Conservation (phyloP, 441 rosid species). For the Aquilaria agallochum region DNA sequence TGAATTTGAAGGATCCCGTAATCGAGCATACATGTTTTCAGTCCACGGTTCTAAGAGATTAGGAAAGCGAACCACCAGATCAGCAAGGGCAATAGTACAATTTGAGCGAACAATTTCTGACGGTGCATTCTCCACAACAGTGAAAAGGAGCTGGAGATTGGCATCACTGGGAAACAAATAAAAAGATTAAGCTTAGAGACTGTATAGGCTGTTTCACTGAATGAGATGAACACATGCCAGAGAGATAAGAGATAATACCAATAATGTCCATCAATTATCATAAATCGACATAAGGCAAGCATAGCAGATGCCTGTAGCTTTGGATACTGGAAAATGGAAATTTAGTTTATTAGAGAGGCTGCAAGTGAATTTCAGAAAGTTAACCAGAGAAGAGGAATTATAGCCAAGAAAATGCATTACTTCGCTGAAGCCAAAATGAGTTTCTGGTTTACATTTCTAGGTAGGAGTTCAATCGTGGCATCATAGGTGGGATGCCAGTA, state of each 20-base stretch:
- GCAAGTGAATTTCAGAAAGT: no score
- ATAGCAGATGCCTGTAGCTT: slow-evolving; percentile 92
- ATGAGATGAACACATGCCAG: no score
- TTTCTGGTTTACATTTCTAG: no score
- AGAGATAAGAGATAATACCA: slow-evolving; percentile 44
- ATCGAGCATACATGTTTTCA: slow-evolving; percentile 86
- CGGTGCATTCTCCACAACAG: slow-evolving; percentile 91
- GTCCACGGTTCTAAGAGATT: slow-evolving; percentile 98
- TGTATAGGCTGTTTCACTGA: no score
- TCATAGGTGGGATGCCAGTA: no score
- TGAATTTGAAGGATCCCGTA: slow-evolving; percentile 72
- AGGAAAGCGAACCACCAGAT: slow-evolving; percentile 97
- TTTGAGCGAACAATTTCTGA: slow-evolving; percentile 95
- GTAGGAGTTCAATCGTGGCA: no score
- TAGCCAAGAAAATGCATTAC: no score
- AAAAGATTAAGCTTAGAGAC: slow-evolving; percentile 21
- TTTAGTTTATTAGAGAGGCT: not conserved
- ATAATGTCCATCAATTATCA: slow-evolving; percentile 88
- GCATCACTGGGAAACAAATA: slow-evolving; percentile 57
- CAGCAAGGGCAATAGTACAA: slow-evolving; percentile 96
- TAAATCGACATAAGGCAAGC: slow-evolving; percentile 94
- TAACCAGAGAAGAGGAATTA: no score
- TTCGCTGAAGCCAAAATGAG: no score
- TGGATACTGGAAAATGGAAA: slow-evolving; percentile 61
- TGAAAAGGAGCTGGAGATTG: slow-evolving; percentile 98